Evolutionary conservation across 2,329 filamentous ascomycete species (phyloP).

Genomic region (Hymenoscyphus fructigenus): DNA sequence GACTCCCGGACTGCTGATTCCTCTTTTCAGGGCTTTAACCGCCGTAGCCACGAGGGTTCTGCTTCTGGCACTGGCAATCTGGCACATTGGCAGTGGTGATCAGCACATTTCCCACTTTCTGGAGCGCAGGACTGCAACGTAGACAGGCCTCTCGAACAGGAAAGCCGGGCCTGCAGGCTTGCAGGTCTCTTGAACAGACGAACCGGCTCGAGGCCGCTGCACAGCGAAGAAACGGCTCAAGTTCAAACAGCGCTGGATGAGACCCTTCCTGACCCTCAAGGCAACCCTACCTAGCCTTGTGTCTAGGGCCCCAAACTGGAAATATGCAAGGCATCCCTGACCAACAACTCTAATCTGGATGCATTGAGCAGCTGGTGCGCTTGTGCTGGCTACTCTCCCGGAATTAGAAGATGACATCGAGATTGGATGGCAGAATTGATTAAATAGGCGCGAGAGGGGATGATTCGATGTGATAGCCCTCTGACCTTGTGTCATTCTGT

Average conservation of each 20-base stretch:
- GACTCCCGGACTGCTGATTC: background rate
- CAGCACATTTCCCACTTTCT: conserved; percentile 4
- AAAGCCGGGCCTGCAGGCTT: no score
- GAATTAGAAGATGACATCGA: background rate
- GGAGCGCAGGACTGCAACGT: conserved; percentile 2
- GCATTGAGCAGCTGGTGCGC: background rate
- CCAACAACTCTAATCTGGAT: background rate
- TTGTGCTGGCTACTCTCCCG: background rate
- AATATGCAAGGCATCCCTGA: conserved; percentile 1
- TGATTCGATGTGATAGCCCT: background rate
- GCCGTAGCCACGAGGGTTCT: background rate
- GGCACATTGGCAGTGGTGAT: background rate
- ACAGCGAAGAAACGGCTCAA: background rate
- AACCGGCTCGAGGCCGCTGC: background rate
- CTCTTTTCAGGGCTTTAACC: background rate
- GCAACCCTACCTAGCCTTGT: no score
- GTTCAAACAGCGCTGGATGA: background rate
- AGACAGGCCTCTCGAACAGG: background rate
- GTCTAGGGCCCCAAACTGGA: no score
- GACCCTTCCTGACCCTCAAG: no score
- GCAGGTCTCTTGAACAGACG: background rate
- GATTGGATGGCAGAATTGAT: background rate
- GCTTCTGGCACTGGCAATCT: background rate
- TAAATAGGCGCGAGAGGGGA: background rate
- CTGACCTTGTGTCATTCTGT: background rate